Conservation (phyloP, 129 eudicot genomes). For the Tagetes erecta region DNA sequence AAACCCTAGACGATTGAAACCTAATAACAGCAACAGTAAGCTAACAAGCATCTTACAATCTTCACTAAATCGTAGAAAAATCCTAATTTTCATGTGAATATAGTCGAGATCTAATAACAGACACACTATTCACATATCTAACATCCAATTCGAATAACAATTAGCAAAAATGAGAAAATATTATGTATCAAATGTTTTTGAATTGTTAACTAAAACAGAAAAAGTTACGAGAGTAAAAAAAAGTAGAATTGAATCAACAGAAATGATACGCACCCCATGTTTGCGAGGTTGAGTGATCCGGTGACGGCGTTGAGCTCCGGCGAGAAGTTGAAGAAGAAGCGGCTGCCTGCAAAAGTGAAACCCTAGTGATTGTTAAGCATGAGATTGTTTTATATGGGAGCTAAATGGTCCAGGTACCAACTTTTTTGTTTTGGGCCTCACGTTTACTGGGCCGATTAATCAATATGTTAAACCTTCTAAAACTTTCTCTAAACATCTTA, state of each 20-base stretch:
- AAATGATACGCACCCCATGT: slow-evolving; percentile 29
- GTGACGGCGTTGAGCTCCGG: slow-evolving; percentile 26
- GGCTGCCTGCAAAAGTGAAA: slow-evolving; percentile 31
- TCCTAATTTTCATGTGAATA: not conserved
- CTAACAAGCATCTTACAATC: not conserved
- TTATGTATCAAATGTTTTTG: not conserved
- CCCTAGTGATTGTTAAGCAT: too few relatives aligned
- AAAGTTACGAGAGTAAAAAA: not conserved
- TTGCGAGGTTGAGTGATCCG: slow-evolving; percentile 30
- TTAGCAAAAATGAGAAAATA: not conserved
- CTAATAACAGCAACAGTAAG: not conserved
- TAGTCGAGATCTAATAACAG: not conserved
- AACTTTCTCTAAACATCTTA: too few relatives aligned
- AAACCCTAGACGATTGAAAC: not conserved
- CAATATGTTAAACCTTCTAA: too few relatives aligned
- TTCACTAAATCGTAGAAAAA: not conserved
- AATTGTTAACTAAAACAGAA: not conserved
- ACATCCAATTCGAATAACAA: not conserved
- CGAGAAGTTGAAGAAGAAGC: slow-evolving; percentile 24
- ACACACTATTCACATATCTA: not conserved
- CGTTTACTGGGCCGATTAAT: not conserved
- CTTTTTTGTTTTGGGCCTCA: not conserved
- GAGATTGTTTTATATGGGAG: slow-evolving; percentile 16
- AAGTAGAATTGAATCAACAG: not conserved
- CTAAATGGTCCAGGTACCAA: slow-evolving; percentile 18